These are phyloP conservation scores for Paralagenidium karlingii DNA, from an alignment of 352 stramenopile species.

Conservation along the genomic window DNA sequence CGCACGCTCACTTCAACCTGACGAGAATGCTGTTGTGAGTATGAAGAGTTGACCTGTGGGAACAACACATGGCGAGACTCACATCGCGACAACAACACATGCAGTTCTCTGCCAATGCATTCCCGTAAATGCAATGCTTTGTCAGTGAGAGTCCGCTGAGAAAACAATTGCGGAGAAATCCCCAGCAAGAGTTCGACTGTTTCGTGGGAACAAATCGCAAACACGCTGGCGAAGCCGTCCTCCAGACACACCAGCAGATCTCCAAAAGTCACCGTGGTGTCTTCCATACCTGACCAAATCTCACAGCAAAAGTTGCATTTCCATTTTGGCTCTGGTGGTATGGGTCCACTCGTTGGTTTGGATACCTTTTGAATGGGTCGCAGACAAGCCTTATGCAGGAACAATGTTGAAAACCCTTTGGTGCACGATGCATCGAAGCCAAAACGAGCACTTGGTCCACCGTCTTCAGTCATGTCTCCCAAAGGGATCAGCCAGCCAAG, in stretches of 20 bases:
- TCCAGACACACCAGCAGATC: conserved; percentile 26
- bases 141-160: conserved; percentile 22
- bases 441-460: conserved; percentile 2
- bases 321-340: conserved; percentile 17
- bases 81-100: conserved; percentile 31
- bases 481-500: conserved; percentile 40
- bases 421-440: conserved; percentile 27
- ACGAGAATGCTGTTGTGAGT: background rate
- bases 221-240: conserved; percentile 18
- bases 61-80: conserved; percentile 7
- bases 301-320: conserved; percentile 38
- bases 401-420: conserved; percentile 28
- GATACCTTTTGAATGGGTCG: conserved; percentile 9
- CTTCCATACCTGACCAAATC: conserved; percentile 31
- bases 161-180: conserved; percentile 26
- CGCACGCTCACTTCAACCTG: conserved; percentile 8
- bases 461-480: background rate
- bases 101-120: conserved; percentile 16
- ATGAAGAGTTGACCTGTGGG: conserved; percentile 1
- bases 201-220: conserved; percentile 28
- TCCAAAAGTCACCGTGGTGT: conserved; percentile 29
- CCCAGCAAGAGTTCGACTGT: conserved; percentile 23
- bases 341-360: background rate
- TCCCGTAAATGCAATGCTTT: conserved; percentile 19
- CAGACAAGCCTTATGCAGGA: conserved; percentile 17